phyloP scores from a whole-genome alignment of 768 basidiomycete genomes.

The Boletus pseudopeckii region DNA sequence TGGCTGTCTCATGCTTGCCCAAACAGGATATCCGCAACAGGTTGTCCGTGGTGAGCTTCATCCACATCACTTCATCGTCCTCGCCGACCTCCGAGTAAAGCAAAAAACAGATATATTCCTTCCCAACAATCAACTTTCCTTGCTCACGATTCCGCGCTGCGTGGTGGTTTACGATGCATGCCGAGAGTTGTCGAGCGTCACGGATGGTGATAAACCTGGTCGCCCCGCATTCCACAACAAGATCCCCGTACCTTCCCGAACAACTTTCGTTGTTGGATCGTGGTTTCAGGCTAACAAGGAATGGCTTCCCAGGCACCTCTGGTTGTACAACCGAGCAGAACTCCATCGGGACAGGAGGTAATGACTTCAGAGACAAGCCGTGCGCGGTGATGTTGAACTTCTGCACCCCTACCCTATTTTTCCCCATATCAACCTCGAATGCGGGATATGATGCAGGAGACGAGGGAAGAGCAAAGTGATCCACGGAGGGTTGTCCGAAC shows the following conservation, averaged over 20 bases:
- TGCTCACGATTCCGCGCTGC: not conserved
- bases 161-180: conserved; percentile 6
- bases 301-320: not conserved
- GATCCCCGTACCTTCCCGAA: not conserved
- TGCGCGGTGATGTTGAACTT: not conserved
- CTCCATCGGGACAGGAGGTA: conserved; percentile 2
- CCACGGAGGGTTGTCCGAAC: conserved; percentile 6
- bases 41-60: conserved; percentile 6
- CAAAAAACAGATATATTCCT: conserved; percentile 3
- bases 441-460: conserved; percentile 11
- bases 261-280: not conserved
- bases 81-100: not conserved
- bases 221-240: conserved; percentile 6
- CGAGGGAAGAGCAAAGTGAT: conserved; percentile 12
- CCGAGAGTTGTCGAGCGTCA: conserved; percentile 1
- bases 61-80: not conserved
- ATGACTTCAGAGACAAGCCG: conserved; percentile 1
- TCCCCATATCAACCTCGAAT: not conserved
- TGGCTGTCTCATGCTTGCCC: not conserved
- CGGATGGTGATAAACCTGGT: not conserved
- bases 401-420: not conserved
- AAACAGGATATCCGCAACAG: not conserved
- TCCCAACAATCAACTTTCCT: not conserved
- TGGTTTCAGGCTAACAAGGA: not conserved
- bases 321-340: not conserved